Conservation (phyloP, 345 rosid species). For the Acer saccharum region DNA sequence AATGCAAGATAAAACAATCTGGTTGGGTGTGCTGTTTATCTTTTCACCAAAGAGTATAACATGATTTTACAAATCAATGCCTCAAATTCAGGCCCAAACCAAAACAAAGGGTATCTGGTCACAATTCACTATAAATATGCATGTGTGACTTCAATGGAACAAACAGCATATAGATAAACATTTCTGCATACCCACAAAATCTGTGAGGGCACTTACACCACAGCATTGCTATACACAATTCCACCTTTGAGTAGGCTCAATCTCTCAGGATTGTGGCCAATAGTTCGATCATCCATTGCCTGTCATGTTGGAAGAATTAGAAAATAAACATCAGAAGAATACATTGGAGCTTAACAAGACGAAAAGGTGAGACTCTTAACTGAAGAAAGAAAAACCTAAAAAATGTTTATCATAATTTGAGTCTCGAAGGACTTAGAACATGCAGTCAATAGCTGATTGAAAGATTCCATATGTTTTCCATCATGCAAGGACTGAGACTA, state of each 20-base stretch:
- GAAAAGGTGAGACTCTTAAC: background rate
- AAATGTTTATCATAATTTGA: slow-evolving; percentile 5
- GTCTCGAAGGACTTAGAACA: background rate
- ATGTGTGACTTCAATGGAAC: background rate
- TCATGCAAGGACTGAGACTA: background rate
- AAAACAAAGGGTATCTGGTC: background rate
- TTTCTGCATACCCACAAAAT: background rate
- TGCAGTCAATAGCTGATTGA: background rate
- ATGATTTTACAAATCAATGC: background rate
- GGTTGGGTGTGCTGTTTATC: background rate
- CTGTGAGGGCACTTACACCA: slow-evolving; percentile 42
- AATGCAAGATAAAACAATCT: background rate
- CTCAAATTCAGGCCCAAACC: background rate
- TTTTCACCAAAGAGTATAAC: background rate
- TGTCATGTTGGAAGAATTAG: slow-evolving; percentile 25
- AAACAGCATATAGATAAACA: background rate
- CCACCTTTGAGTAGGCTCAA: slow-evolving; percentile 64
- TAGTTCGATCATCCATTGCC: slow-evolving; percentile 66
- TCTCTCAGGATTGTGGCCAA: slow-evolving; percentile 69
- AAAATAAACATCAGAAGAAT: too few relatives aligned
- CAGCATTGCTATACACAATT: slow-evolving; percentile 61
- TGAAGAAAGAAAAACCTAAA: background rate
- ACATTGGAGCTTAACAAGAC: background rate
- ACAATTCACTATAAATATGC: background rate
- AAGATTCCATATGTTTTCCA: background rate